Conservation (phyloP, 169 alveolate species). For the Plasmodium adleri region DNA sequence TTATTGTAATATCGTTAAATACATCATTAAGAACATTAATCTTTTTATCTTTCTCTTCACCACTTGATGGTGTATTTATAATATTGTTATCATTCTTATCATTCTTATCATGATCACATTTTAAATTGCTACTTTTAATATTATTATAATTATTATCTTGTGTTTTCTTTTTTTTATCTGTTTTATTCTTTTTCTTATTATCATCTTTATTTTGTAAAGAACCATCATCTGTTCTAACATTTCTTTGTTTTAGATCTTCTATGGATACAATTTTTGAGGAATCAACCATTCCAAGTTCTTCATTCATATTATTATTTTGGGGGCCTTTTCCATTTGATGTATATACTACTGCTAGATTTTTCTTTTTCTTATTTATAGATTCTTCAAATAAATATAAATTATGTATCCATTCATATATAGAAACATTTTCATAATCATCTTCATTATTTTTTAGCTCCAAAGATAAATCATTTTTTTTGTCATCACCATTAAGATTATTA, state of each 20-base stretch:
- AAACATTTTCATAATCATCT: slow-evolving; percentile 51
- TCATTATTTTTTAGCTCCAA: slow-evolving; percentile 14
- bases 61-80: no score
- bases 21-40: no score
- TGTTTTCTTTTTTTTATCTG: background rate
- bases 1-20: no score
- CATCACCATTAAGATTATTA: background rate
- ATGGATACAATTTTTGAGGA: background rate
- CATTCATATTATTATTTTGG: background rate
- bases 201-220: background rate
- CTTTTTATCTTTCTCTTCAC: no score
- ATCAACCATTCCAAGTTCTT: background rate
- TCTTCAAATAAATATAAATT: slow-evolving; percentile 67
- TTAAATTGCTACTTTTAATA: no score
- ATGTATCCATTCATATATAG: slow-evolving; percentile 73
- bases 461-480: background rate
- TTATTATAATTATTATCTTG: no score
- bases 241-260: background rate
- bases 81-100: no score
- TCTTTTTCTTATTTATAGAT: slow-evolving; percentile 68
- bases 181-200: slow-evolving; percentile 10
- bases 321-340: slow-evolving; percentile 5
- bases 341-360: slow-evolving; percentile 12
- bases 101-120: no score
- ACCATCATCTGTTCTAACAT: background rate